Base-by-base conservation (phyloP, 768 basidiomycete genomes). In the Sporobolomyces pararoseus region DNA sequence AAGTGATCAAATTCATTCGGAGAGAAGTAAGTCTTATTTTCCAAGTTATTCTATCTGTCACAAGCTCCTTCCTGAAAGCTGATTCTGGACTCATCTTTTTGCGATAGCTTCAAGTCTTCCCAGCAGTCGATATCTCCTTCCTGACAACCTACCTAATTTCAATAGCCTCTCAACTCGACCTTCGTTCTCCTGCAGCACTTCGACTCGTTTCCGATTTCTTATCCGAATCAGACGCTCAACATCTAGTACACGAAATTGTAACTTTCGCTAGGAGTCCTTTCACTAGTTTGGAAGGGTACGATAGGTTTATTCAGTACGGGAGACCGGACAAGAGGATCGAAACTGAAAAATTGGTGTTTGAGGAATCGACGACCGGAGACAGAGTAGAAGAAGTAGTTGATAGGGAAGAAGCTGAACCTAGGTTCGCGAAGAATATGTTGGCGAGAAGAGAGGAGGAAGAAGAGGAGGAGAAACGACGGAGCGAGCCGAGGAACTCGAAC, bases 101-200 rank as follows among this genome's bases (percentile, higher is more conserved):
- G 3, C 44, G 1, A 19, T 57, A 73, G 72, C 65, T 77, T 13
- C 72, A 72, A 65, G 63, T 75, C 31, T 77, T 77, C 47, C 72
- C 73, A 13, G 47, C 70, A 17, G 75, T 75, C 46, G 76, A 77
- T 66, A 50, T 75, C 47, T 57, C 68, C 23, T 77, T 77, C 62
- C 65, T 77, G 4, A 69, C 68, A 29, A 71, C 70, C 27, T 77
- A 77, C 73, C 59, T 71, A 25, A 47, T 73, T 54, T 70, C 61
- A 32, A 73, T 75, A 54, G 67, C 72, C 16, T 75, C 76, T 7
- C 76, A 77, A 65, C 75, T 77, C 50, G 76, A 77, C 60, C 74
- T 77, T n/a, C 70, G 71, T 31, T 75, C 73, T 5, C 35, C 72
- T 1, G 61, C 68, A 35, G 72, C 74, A 2, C 73, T 75, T 34